Conservation (phyloP, 176 grass and related monocot species). For the Neostapfia colusana region DNA sequence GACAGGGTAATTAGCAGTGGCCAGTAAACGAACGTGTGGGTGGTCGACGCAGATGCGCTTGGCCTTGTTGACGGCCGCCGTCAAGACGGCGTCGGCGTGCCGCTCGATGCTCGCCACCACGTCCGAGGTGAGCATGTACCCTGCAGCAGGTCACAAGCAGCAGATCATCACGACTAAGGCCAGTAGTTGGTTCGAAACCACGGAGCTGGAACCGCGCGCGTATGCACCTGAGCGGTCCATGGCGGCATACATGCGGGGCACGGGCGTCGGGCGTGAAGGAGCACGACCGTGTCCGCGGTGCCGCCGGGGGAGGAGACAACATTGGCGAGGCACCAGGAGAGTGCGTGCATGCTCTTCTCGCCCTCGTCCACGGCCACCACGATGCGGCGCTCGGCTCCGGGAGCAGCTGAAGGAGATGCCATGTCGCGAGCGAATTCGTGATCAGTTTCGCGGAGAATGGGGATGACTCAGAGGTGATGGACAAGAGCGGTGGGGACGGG, state of each 20-base stretch:
- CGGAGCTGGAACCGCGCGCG: too few relatives aligned
- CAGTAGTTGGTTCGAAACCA: too few relatives aligned
- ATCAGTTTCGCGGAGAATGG: too few relatives aligned
- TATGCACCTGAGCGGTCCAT: constrained; percentile 19
- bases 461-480: too few relatives aligned
- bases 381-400: constrained; percentile 20
- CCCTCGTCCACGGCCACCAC: constrained; percentile 56
- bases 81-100: neutral
- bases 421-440: too few relatives aligned
- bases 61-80: constrained; percentile 33
- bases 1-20: too few relatives aligned
- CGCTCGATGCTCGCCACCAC: constrained; percentile 38
- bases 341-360: constrained; percentile 53
- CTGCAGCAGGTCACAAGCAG: neutral
- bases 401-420: neutral
- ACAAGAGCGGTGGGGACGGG: too few relatives aligned
- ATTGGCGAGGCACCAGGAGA: too few relatives aligned
- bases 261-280: constrained; percentile 43
- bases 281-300: constrained; percentile 20
- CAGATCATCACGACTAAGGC: too few relatives aligned
- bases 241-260: constrained; percentile 6
- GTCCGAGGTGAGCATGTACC: constrained; percentile 34
- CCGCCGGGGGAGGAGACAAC: too few relatives aligned
- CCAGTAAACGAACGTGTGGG: too few relatives aligned
- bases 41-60: constrained; percentile 33